Base-by-base conservation (phyloP, 441 rosid species). In the Daphne laureola region DNA sequence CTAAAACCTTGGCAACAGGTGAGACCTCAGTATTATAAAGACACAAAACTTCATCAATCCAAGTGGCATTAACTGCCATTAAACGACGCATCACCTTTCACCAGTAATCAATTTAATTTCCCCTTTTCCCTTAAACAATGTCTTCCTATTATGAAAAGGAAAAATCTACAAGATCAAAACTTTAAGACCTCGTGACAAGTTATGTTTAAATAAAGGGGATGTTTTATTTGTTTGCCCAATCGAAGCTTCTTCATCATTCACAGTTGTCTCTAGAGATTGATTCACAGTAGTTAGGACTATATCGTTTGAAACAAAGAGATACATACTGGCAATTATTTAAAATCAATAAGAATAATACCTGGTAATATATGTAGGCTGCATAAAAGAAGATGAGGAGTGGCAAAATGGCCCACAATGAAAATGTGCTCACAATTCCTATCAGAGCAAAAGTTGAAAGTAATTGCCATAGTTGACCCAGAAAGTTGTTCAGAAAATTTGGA, bases 331-430 rank as follows among this genome's bases (percentile, higher is more conserved):
- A 43, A 46, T 53, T 14, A 31, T 57, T 9, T 13, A 1, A 26
- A 55, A 31, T 18, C 23, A 18, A 27, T 38, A 41, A 26, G 21
- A 40, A 43, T 64, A 57, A 27, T 83, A 93, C 99, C 95, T 93
- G 99, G 67, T 93, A 90, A 69, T 86, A 94, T 58, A 94, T 67
- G 68, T 94, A 95, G 54, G 97, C 86, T 38, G 82, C 90, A 75
- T 86, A 95, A 74, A 95, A 95, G 61, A 90, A 72, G 77, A 86
- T 75, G 55, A 95, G 79, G 53, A 86, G 94, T 26, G 99, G 99
- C 99, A 90, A 73, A 62, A 88, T 83, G 57, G 91, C 97, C 98
- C 99, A 95, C 54, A 95, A 59, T 49, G 99, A 95, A 58, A 90
- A 78, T 17, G 88, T 79, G 90, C 89, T 95, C 69, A 95, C 81